phyloP scores from a whole-genome alignment of 1,284 basidiomycete species.

The Tylopilus sp. region DNA sequence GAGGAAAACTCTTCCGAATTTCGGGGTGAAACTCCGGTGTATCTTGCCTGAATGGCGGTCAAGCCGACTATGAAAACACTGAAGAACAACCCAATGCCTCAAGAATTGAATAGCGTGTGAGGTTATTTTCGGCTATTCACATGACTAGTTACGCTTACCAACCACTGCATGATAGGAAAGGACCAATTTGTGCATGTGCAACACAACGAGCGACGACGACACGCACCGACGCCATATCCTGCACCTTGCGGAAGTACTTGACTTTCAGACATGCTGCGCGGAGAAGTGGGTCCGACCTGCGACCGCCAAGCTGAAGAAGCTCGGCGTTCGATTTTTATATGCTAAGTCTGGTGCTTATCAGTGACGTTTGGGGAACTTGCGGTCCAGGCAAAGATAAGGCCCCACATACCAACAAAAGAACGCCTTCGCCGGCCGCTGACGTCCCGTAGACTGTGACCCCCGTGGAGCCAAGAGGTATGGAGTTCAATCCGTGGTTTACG shows the following conservation, averaged over 20 bases:
- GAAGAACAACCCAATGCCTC: conserved; percentile 83
- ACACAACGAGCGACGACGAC: background rate
- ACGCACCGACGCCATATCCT: conserved; percentile 80
- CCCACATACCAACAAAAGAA: background rate
- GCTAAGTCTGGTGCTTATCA: conserved; percentile 17
- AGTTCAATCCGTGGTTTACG: too few relatives aligned
- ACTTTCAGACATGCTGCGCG: conserved; percentile 24
- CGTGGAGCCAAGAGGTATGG: too few relatives aligned
- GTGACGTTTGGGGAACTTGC: background rate
- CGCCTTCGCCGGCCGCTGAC: too few relatives aligned
- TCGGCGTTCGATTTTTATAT: conserved; percentile 11
- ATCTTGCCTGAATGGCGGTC: conserved; percentile 67
- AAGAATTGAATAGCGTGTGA: background rate
- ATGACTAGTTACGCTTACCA: conserved; percentile 35
- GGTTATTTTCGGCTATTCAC: background rate
- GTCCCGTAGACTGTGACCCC: too few relatives aligned
- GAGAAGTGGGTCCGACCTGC: conserved; percentile 3
- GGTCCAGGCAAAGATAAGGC: conserved; percentile 19
- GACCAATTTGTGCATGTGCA: background rate
- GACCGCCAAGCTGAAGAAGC: background rate
- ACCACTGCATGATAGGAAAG: conserved; percentile 37
- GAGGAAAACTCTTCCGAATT: conserved; percentile 80
- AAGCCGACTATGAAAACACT: conserved; percentile 71
- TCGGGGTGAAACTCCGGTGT: conserved; percentile 69
- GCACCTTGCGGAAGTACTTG: conserved; percentile 60